Evolutionary conservation across 768 basidiomycete species (phyloP).

Genomic region (Termitomyces sp.): DNA sequence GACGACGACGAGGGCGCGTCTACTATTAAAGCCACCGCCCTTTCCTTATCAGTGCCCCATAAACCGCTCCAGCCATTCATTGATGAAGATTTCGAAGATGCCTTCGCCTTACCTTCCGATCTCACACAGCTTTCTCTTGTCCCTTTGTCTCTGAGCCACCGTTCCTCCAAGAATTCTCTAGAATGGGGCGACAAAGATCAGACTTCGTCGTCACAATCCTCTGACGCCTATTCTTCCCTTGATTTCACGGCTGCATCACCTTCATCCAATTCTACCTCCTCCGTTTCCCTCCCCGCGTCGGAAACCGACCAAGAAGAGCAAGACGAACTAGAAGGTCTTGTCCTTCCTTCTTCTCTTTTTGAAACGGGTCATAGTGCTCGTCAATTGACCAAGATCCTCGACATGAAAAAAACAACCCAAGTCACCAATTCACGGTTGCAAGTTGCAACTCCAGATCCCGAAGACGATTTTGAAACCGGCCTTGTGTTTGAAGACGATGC

Average conservation of each 20-base stretch:
- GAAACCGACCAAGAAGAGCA: conserved; percentile 72
- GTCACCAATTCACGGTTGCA: conserved; percentile 33
- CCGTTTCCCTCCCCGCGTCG: conserved; percentile 58
- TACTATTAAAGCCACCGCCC: conserved; percentile 69
- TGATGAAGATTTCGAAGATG: conserved; percentile 82
- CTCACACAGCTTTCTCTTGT: conserved; percentile 79
- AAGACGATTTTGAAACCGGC: conserved; percentile 84
- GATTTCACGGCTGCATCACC: conserved; percentile 68
- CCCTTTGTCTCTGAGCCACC: conserved; percentile 68
- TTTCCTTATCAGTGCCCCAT: conserved; percentile 33
- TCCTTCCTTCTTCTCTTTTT: conserved; percentile 71
- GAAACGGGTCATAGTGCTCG: conserved; percentile 59
- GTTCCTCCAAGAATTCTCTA: conserved; percentile 76
- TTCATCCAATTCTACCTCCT: conserved; percentile 67
- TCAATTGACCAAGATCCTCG: conserved; percentile 45
- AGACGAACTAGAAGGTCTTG: conserved; percentile 74
- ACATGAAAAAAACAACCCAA: conserved; percentile 50
- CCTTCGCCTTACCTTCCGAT: conserved; percentile 73
- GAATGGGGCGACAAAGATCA: conserved; percentile 86
- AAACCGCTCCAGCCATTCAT: conserved; percentile 33
- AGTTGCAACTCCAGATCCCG: conserved; percentile 54
- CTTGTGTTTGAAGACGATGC: conserved; percentile 79
- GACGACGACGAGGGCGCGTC: conserved; percentile 80
- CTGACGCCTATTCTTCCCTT: conserved; percentile 77
- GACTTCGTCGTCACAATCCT: conserved; percentile 80